Percentiles rank a stretch among this genome's conserved stretches.
phyloP scores from a whole-genome alignment of 768 basidiomycete species.

The Tremella fuciformis region DNA sequence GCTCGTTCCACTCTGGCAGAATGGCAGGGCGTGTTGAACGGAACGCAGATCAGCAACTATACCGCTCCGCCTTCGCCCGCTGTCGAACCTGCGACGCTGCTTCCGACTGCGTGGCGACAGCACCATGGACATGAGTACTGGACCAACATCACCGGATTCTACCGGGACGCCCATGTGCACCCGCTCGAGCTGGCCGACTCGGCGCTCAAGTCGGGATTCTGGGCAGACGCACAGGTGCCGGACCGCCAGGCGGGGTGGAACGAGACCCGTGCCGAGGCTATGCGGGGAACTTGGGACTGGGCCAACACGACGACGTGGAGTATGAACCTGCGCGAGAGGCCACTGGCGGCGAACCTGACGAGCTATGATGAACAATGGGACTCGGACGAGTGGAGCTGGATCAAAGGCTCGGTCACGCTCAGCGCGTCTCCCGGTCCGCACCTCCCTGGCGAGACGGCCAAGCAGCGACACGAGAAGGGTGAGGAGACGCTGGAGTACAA shows the following conservation, averaged over 20 bases:
- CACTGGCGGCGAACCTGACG: background rate
- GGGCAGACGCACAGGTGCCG: slow-evolving; percentile 11
- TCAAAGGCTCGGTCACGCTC: slow-evolving; percentile 31
- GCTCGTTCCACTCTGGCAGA: slow-evolving; percentile 30
- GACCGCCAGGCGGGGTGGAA: slow-evolving; percentile 31
- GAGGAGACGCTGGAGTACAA: slow-evolving; percentile 34
- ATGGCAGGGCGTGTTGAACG: slow-evolving; percentile 32
- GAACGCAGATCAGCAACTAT: slow-evolving; percentile 34
- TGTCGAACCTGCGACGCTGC: slow-evolving; percentile 5
- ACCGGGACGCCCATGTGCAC: slow-evolving; percentile 35
- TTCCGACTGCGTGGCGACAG: slow-evolving; percentile 17
- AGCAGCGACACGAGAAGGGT: background rate
- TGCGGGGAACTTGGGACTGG: slow-evolving; percentile 42
- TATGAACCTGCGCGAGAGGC: slow-evolving; percentile 38
- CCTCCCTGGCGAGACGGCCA: background rate
- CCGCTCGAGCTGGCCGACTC: slow-evolving; percentile 17
- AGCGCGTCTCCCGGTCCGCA: slow-evolving; percentile 7
- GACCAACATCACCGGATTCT: slow-evolving; percentile 50
- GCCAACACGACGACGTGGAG: slow-evolving; percentile 25
- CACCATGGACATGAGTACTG: slow-evolving; percentile 15
- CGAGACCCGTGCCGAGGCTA: slow-evolving; percentile 28
- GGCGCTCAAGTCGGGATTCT: slow-evolving; percentile 18
- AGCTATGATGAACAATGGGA: background rate
- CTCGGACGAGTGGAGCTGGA: slow-evolving; percentile 41
- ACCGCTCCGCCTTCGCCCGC: slow-evolving; percentile 17